Conservation (phyloP, 768 basidiomycete genomes). For the Favolaschia claudopus region DNA sequence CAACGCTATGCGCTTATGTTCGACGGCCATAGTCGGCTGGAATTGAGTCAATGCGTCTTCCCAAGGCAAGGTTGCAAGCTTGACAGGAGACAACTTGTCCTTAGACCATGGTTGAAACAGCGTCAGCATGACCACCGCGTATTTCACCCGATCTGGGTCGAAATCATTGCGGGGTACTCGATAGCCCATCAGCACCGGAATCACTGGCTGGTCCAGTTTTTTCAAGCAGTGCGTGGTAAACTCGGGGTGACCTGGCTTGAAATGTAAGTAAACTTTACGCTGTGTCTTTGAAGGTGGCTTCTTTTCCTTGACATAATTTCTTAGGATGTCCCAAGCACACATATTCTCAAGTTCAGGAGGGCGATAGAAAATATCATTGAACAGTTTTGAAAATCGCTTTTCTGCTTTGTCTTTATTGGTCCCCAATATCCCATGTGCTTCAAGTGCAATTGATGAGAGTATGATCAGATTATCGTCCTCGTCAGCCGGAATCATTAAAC, state of each 20-base stretch:
- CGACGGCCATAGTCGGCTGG: not conserved
- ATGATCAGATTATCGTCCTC: no score
- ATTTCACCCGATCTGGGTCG: not conserved
- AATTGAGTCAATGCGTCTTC: not conserved
- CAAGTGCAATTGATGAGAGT: no score
- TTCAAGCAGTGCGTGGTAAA: not conserved
- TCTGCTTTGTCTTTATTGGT: not conserved
- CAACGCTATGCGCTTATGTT: not conserved
- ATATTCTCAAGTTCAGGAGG: not conserved
- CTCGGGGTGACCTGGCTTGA: conserved; percentile 3
- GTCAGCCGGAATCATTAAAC: no score
- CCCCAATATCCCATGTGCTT: not conserved
- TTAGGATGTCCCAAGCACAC: not conserved
- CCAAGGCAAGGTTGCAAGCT: not conserved
- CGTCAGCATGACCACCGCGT: not conserved
- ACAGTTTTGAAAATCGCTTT: not conserved
- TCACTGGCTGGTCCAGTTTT: not conserved
- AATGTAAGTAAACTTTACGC: not conserved
- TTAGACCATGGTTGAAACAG: not conserved
- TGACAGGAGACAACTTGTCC: not conserved
- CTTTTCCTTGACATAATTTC: not conserved
- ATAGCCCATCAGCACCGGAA: no score
- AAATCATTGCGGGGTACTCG: conserved; percentile 1
- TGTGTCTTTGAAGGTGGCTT: not conserved
- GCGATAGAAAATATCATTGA: conserved; percentile 7